Percentiles rank a stretch among this genome's conserved stretches.
Evolutionary conservation across 1,284 basidiomycete genomes (phyloP).

Genomic region (Ceratobasidium sp.): DNA sequence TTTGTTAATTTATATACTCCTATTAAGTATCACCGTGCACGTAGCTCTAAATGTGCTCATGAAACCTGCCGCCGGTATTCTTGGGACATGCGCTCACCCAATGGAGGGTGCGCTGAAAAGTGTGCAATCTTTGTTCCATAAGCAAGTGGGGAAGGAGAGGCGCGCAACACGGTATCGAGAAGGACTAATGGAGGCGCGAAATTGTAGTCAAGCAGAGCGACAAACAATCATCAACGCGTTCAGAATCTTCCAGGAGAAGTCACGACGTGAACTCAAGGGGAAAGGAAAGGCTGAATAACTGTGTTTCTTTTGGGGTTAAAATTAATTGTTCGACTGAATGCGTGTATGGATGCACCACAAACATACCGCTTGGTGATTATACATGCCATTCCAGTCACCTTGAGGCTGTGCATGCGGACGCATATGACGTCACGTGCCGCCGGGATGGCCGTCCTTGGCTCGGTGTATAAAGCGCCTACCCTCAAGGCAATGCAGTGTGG

Average conservation of each 20-base stretch:
- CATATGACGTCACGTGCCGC: too few relatives aligned
- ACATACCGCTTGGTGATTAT: too few relatives aligned
- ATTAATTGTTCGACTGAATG: too few relatives aligned
- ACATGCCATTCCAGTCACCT: too few relatives aligned
- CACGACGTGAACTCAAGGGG: conserved; percentile 50
- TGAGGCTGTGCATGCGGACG: too few relatives aligned
- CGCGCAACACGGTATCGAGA: conserved; percentile 56
- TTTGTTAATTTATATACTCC: neutral
- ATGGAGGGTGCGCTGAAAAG: conserved; percentile 58
- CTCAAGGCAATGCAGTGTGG: conserved; percentile 24
- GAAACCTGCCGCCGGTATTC: conserved; percentile 52
- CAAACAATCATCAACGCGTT: conserved; percentile 57
- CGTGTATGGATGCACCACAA: too few relatives aligned
- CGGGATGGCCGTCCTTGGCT: neutral
- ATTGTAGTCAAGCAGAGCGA: conserved; percentile 54
- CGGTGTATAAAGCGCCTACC: neutral
- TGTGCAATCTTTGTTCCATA: conserved; percentile 51
- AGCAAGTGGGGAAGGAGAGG: conserved; percentile 52
- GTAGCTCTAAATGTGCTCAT: conserved; percentile 16
- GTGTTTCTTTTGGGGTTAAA: too few relatives aligned
- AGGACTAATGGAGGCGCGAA: conserved; percentile 55
- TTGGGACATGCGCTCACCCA: conserved; percentile 59
- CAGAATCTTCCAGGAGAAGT: conserved; percentile 43
- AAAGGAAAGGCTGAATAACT: conserved; percentile 52
- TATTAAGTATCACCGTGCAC: conserved; percentile 1